A percentile compares a stretch with the other conserved stretches of the same genome.
Evolutionary conservation across 345 rosid genomes (phyloP).

Genomic region (Citrus sinensis): DVS_A1.0 CM039168.1:28742001-28742500

Average conservation of each 20-base stretch:
- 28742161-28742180: conserved; percentile 65
- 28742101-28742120: conserved; percentile 86
- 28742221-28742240: conserved; percentile 82
- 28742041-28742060: conserved; percentile 32
- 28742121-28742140: conserved; percentile 82
- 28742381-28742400: conserved; percentile 87
- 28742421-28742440: conserved; percentile 61
- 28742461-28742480: conserved; percentile 71
- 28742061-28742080: conserved; percentile 95
- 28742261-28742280: conserved; percentile 66
- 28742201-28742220: conserved; percentile 78
- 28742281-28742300: conserved; percentile 43
- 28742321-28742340: conserved; percentile 65
- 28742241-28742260: conserved; percentile 86
- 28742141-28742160: conserved; percentile 86
- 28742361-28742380: conserved; percentile 96
- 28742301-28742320: conserved; percentile 57
- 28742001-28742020: too few relatives aligned
- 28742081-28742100: conserved; percentile 80
- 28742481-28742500: conserved; percentile 87
- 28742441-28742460: conserved; percentile 75
- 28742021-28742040: too few relatives aligned
- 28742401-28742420: conserved; percentile 89
- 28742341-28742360: conserved; percentile 83
- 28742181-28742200: conserved; percentile 69